Conservation (phyloP, 352 stramenopile genomes). For the Pythium inflatum region DNA sequence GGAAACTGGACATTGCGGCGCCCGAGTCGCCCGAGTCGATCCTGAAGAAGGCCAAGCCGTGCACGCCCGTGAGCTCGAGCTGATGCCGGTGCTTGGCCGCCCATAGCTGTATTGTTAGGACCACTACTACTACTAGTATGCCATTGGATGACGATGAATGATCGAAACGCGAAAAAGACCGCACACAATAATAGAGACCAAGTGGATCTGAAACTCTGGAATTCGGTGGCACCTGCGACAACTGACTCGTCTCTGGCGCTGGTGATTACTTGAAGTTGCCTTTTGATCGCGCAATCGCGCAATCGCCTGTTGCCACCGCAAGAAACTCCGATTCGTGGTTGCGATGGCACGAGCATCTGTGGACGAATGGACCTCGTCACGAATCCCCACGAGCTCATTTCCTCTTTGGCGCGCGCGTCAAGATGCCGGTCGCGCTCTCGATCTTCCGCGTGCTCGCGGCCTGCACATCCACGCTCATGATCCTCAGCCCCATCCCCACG, state of each 20-base stretch:
- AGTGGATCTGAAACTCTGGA: neutral
- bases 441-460: constrained; percentile 40
- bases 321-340: no score
- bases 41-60: constrained; percentile 77
- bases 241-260: no score
- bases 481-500: constrained; percentile 47
- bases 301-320: no score
- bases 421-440: constrained; percentile 25
- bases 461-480: constrained; percentile 44
- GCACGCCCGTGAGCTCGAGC: constrained; percentile 64
- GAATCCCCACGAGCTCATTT: no score
- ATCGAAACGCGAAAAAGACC: constrained; percentile 3
- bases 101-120: constrained; percentile 33
- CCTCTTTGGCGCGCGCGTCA: no score
- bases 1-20: constrained; percentile 68
- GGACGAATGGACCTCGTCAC: no score
- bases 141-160: constrained; percentile 5
- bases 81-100: neutral
- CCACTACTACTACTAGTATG: constrained; percentile 14
- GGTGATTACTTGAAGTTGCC: no score
- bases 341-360: no score
- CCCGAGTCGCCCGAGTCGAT: constrained; percentile 53
- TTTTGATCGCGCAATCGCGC: no score
- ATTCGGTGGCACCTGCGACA: no score
- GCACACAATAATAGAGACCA: constrained; percentile 1